A percentile compares a stretch with the other conserved stretches of the same genome.
Evolutionary conservation across 1,284 basidiomycete genomes (phyloP).

Genomic region (Rhizopogon parksii): DNA sequence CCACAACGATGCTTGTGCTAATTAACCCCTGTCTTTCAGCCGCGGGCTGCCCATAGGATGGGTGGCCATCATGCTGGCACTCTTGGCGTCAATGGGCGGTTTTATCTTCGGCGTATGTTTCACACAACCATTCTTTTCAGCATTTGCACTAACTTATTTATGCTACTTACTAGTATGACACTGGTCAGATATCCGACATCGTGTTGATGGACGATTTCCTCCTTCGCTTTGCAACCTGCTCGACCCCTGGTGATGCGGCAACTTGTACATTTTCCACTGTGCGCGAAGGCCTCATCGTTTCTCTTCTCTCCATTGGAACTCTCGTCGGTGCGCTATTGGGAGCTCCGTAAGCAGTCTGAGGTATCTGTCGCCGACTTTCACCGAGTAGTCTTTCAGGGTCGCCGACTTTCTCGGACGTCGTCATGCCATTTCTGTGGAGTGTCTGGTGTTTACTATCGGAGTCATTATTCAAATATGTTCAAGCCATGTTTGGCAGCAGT

Average conservation of each 20-base stretch:
- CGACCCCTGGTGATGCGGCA: constrained; percentile 30
- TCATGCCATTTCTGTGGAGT: constrained; percentile 66
- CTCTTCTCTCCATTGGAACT: constrained; percentile 61
- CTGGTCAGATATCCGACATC: constrained; percentile 75
- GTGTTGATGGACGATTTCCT: constrained; percentile 71
- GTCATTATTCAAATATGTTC: constrained; percentile 57
- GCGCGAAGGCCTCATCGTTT: constrained; percentile 61
- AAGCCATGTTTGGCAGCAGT: constrained; percentile 49
- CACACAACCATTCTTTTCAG: constrained; percentile 4
- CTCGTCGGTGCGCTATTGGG: constrained; percentile 54
- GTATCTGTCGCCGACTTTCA: constrained; percentile 3
- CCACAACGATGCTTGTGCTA: background rate
- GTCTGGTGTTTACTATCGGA: constrained; percentile 61
- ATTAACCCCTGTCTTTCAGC: constrained; percentile 4
- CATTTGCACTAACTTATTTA: constrained; percentile 1
- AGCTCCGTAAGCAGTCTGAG: constrained; percentile 42
- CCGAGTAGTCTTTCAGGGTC: constrained; percentile 29
- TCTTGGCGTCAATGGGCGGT: constrained; percentile 72
- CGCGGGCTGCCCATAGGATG: constrained; percentile 47
- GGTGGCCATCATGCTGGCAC: constrained; percentile 59
- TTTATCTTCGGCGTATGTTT: constrained; percentile 58
- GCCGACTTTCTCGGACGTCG: constrained; percentile 67
- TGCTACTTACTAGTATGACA: constrained; percentile 43
- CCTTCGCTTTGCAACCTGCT: constrained; percentile 52
- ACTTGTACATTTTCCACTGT: constrained; percentile 49